Base-by-base conservation (phyloP, 805 yeast genomes). In the Nakazawaea ernobii region DNA sequence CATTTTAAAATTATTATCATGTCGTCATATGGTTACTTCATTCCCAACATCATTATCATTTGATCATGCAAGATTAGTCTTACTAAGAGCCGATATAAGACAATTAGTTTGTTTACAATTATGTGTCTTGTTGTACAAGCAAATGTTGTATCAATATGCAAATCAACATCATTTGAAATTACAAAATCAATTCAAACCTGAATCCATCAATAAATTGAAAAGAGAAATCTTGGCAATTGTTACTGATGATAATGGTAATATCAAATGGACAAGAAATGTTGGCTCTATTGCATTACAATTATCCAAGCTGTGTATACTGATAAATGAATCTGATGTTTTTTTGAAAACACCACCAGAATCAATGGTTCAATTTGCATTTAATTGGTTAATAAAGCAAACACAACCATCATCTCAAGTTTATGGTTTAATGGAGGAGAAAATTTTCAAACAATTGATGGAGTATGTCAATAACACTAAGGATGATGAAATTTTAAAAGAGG, bases 211-310 rank as follows among this genome's bases (percentile, higher is more conserved):
- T 45, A 69, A 64, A 43, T 70, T 88, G 47, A 88, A 84, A 62
- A 80, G 72, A 44, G 92, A 87, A 57, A 77, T 89, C 37, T 67
- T 86, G 46, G 84, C 91, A 30, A 84, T 88, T 40, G 88, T 88
- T 14, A 79, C 89, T 32, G 95, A 88, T 64, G 88, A 85, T 50
- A 85, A 83, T 57, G 96, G 95, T 1, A 86, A 86, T 61, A 80
- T 87, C 49, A 87, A 90, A 67, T 88, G 96, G 96, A 88, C 96
- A 0, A 78, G 87, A 59, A 88, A 88, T 62, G 77, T 87, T 26
- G 75, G 80, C 53, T 72, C 85, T 13, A 78, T 89, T 52, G 77
- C 92, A 4, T 71, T 88, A 50, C 95, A 84, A 59, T 59, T 85
- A 42, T 75, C 77, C 32, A 75, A 77, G 54, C 41, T 57, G 24